Conservation (phyloP, 2,329 filamentous ascomycete species). For the Teratosphaeria viscida region DNA sequence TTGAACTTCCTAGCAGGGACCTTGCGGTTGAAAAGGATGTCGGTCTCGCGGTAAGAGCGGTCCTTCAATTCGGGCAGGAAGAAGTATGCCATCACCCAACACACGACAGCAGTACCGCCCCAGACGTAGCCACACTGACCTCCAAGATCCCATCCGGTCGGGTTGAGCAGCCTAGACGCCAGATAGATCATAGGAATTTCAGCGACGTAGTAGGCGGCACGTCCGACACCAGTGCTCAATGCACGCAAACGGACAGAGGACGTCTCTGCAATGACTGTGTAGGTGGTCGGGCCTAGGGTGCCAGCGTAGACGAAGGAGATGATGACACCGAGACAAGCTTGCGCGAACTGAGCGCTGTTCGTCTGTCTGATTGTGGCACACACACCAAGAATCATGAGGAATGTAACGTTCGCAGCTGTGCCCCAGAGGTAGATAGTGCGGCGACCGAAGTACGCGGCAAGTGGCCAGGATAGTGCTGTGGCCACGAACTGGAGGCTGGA, state of each 20-base stretch:
- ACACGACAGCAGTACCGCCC: constrained; percentile 34
- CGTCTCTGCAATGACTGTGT: constrained; percentile 18
- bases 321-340: constrained; percentile 40
- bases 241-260: constrained; percentile 18
- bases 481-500: constrained; percentile 11
- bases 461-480: constrained; percentile 17
- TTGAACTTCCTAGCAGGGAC: constrained; percentile 36
- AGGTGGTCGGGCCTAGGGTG: constrained; percentile 16
- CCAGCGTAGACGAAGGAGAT: constrained; percentile 30
- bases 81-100: constrained; percentile 34
- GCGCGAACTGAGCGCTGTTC: constrained; percentile 26
- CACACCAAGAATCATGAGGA: constrained; percentile 17
- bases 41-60: constrained; percentile 36
- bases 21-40: constrained; percentile 37
- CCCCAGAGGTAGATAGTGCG: constrained; percentile 28
- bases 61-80: constrained; percentile 36
- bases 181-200: constrained; percentile 11
- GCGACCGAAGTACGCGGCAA: constrained; percentile 28
- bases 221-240: constrained; percentile 17
- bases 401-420: constrained; percentile 23
- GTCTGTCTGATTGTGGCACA: constrained; percentile 10
- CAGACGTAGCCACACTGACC: constrained; percentile 42
- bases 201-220: constrained; percentile 16
- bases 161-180: constrained; percentile 14
- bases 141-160: constrained; percentile 25